Base-by-base conservation (phyloP, 1,284 basidiomycete species). In the Hortiboletus rubellus region DNA sequence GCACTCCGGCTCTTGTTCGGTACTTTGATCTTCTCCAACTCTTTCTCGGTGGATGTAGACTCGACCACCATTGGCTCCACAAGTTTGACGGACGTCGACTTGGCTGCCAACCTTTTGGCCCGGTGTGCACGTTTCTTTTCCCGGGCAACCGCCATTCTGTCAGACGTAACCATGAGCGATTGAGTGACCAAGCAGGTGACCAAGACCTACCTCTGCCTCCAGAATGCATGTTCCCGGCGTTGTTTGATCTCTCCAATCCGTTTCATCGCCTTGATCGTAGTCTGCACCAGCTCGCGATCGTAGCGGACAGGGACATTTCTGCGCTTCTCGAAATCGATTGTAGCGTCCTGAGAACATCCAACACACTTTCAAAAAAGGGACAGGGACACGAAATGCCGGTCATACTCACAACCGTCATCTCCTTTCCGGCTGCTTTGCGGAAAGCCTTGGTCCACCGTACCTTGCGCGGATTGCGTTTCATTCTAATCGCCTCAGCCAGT, bases 361-460 rank as follows among this genome's bases (percentile, higher is more conserved):
- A 45, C 10, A 43, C n/a, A 7, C 14, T 11, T 22, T 55, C 42
- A 45, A 14, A 42, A 49, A 22, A 46, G n/a, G 17, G 18, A 43
- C 15, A 40, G 7, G 17, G 15, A 15, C 2, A 55, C n/a, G 22
- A 1, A 8, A 43, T 46, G 44, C 18, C 43, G 46, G 22, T 50
- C 27, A 27, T 12, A 76, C 91, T 74, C 70, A 96, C 94, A 69
- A 99, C 92, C 14, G 93, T 96, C 97, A 99, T 99, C 79, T 99
- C 97, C 80, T 99, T 99, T 63, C 97, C 97, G 58, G 95, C 93
- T 27, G 97, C 94, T 75, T 96, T 98, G 66, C 97, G 86, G 85
- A 99, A 99, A 17, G 97, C 97, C 77, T 99, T 99, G 54, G 97
- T 99, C 97, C 97, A 99, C 68, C 94, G 85, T 50, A 99, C 96